Base-by-base conservation (phyloP, 176 grass and related monocot species). In the Guadua angustifolia region DNA sequence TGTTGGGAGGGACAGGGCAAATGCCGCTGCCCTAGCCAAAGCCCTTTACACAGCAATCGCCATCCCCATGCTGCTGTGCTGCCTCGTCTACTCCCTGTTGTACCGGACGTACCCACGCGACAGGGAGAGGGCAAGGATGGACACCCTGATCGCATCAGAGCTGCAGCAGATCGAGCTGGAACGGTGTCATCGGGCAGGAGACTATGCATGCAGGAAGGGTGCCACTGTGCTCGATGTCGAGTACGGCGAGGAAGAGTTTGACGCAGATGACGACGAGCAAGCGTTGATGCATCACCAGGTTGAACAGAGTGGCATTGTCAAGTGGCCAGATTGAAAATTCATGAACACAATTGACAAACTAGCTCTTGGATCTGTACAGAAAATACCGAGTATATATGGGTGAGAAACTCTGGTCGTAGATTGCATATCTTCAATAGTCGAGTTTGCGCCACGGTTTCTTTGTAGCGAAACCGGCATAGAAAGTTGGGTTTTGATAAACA, bases 111-210 rank as follows among this genome's bases (percentile, higher is more conserved):
- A 98, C 82, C 92, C 92, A 0, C 84, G 91, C 4, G 96, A 98
- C 65, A 88, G 91, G 77, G 93, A 94, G 45, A 88, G 96, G 83
- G 96, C 93, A 64, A 93, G 79, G 38, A 94, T 98, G 91, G 80
- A 95, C 77, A 46, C 77, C 7, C 51, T 98, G 55, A 88, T 95
- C 45, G 18, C 76, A 13, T 80, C 91, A 33, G 96, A 98, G 85
- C 55, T 98, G 35, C 81, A 93, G 49, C 85, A 85, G 80, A 83
- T 95, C 52, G 87, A 95, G 53, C 25, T 88, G 69, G 84, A 82
- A 53, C 82, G 81, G 29, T 66, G 60, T 17, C 73, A 51, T 51
- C 66, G 55, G 4, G 14, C 40, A 16, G 64, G 63, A 46, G 38
- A 22, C 2, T 55, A 73, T 32, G 47, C 36, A 73, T 81, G 77